These are phyloP conservation scores for Suhomyces wounanorum DNA, from an alignment of 1,139 yeast species.

Conservation along the genomic window DNA sequence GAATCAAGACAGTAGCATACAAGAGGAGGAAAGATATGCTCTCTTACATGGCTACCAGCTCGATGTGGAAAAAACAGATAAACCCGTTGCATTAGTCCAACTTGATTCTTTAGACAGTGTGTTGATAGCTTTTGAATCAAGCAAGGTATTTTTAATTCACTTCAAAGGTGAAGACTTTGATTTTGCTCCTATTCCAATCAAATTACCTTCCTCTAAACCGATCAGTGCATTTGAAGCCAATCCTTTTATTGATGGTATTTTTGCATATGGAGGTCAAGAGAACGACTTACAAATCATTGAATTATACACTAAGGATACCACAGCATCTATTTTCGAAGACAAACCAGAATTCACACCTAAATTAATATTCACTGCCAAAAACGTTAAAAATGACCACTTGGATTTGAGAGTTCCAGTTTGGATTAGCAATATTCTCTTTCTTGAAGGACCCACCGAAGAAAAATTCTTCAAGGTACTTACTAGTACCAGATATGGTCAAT, in stretches of 20 bases:
- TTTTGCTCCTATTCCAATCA: constrained; percentile 31
- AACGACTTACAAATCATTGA: constrained; percentile 58
- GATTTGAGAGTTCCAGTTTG: constrained; percentile 70
- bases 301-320: constrained; percentile 32
- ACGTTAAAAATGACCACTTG: constrained; percentile 65
- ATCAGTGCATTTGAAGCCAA: constrained; percentile 50
- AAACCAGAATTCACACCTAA: constrained; percentile 24
- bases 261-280: constrained; percentile 78
- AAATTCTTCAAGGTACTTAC: constrained; percentile 52
- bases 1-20: constrained; percentile 15
- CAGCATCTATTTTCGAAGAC: constrained; percentile 19
- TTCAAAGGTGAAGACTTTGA: constrained; percentile 32
- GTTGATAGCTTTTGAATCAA: constrained; percentile 49
- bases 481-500: constrained; percentile 69
- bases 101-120: constrained; percentile 34
- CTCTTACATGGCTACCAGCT: constrained; percentile 31
- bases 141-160: constrained; percentile 48
- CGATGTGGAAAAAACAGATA: constrained; percentile 26
- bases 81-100: constrained; percentile 35
- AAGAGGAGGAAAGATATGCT: constrained; percentile 17
- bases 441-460: constrained; percentile 28
- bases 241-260: constrained; percentile 46
- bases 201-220: constrained; percentile 41
- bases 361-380: constrained; percentile 55
- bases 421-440: constrained; percentile 54